Evolutionary conservation across 2,329 filamentous ascomycete species (phyloP), one percentile per base, ranked within the genome.

Genomic region (Aureobasidium uvarum): DNA sequence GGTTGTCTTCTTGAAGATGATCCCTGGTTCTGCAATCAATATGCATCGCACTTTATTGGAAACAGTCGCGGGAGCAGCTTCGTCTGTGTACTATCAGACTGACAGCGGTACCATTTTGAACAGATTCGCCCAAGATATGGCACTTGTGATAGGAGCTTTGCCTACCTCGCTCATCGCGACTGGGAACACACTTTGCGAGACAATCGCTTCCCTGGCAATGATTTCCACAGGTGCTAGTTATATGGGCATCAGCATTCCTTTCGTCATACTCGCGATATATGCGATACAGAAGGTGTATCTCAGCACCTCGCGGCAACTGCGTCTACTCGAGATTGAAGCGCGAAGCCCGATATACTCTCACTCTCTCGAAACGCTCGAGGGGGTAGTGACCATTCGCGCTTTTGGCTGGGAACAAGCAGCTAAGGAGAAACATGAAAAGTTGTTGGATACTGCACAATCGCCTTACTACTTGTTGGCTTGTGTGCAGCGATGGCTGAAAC

Each of bases 311-410:
- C 76, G 81, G 1, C 81, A 81, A 67, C 70, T 83, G 2, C 79
- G 84, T 43, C 76, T 84, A 18, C 74, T 85, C 8, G 84, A 85
- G 70, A 75, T 85, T 0, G 83, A 85, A 69, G 74, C 77, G 38
- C 81, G 81, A 66, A 77, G 78, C 0, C 81, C 81, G 0, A 74
- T 85, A 0, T 83, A 81, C 68, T 78, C 81, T 0, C 79, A 84
- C 39, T 84, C 85, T 68, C 72, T 79, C 6, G 83, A 85, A 64
- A 54, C 50, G 80, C 80, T 70, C 83, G 72, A 75, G 6, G 83
- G 83, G 0, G 68, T 85, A 0, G 68, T 77, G 0, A 84, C 81
- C 0, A 80, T 86, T 33, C 80, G 83, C 6, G 80, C 83, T 0
- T 84, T 83, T 58, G 77, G 77, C 1, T 84, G 82, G 81, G 72